phyloP scores from a whole-genome alignment of 495 filamentous ascomycete species.

The Penicillium samsonianum region DNA sequence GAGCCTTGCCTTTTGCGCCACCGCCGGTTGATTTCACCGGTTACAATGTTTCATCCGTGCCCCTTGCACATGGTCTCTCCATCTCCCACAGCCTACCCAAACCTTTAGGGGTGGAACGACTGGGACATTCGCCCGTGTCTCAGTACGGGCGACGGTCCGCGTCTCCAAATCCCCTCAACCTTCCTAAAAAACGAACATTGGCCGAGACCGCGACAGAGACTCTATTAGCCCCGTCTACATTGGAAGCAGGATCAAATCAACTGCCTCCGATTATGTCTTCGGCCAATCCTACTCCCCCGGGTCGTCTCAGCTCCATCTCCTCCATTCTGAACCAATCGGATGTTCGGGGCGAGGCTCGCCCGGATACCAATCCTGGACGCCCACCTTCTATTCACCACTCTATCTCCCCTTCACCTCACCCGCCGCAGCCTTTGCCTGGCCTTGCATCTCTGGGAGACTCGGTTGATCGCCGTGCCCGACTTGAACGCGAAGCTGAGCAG shows the following conservation, averaged over 20 bases:
- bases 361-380: slow-evolving; percentile 48
- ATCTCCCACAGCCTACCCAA: slow-evolving; percentile 43
- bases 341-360: slow-evolving; percentile 44
- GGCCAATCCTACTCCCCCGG: slow-evolving; percentile 42
- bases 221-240: slow-evolving; percentile 30
- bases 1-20: slow-evolving; percentile 40
- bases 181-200: slow-evolving; percentile 48
- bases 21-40: slow-evolving; percentile 56
- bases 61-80: slow-evolving; percentile 27
- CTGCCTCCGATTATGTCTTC: slow-evolving; percentile 49
- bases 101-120: slow-evolving; percentile 41
- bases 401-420: slow-evolving; percentile 29
- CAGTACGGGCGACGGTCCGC: slow-evolving; percentile 44
- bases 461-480: slow-evolving; percentile 62
- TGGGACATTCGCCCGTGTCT: slow-evolving; percentile 35
- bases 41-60: slow-evolving; percentile 40
- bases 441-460: slow-evolving; percentile 56
- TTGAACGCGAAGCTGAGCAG: slow-evolving; percentile 72
- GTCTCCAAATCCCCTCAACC: slow-evolving; percentile 39
- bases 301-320: slow-evolving; percentile 73
- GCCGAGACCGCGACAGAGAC: slow-evolving; percentile 39
- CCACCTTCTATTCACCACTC: slow-evolving; percentile 37
- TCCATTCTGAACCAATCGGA: slow-evolving; percentile 69
- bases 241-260: slow-evolving; percentile 47
- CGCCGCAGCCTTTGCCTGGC: slow-evolving; percentile 37